phyloP scores from a whole-genome alignment of 2,329 filamentous ascomycete species.

The Golovinomyces cichoracearum region DNA sequence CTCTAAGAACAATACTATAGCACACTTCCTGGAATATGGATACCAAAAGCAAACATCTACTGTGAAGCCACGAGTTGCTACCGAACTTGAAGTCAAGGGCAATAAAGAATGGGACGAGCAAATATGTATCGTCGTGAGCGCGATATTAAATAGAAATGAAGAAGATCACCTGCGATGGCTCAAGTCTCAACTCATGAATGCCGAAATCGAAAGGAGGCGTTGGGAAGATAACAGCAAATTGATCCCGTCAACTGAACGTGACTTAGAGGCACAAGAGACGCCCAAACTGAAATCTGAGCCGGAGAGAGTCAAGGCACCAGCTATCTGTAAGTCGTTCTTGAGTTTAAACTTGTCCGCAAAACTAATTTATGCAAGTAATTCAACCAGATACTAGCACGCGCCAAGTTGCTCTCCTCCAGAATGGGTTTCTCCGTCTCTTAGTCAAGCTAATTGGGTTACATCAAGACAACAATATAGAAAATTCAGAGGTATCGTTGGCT shows the following conservation, averaged over 20 bases:
- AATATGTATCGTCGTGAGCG: constrained; percentile 53
- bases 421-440: constrained; percentile 62
- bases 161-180: constrained; percentile 58
- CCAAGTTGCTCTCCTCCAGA: constrained; percentile 59
- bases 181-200: constrained; percentile 40
- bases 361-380: too few relatives aligned
- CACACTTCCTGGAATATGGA: constrained; percentile 74
- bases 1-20: constrained; percentile 62
- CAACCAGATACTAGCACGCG: constrained; percentile 35
- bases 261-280: too few relatives aligned
- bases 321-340: too few relatives aligned
- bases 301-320: too few relatives aligned
- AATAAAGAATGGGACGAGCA: constrained; percentile 36
- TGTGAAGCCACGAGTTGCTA: constrained; percentile 40
- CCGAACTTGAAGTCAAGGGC: constrained; percentile 60
- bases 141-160: constrained; percentile 56
- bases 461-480: constrained; percentile 29
- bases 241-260: too few relatives aligned
- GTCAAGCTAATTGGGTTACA: constrained; percentile 52
- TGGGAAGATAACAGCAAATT: too few relatives aligned
- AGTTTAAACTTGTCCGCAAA: too few relatives aligned
- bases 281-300: too few relatives aligned
- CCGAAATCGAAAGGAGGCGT: constrained; percentile 43
- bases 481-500: constrained; percentile 54
- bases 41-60: constrained; percentile 53